Percentiles rank a stretch among this genome's conserved stretches.
These are phyloP conservation scores for Holtermanniella nyarrowii DNA, from an alignment of 768 basidiomycete species.

Conservation along the genomic window DNA sequence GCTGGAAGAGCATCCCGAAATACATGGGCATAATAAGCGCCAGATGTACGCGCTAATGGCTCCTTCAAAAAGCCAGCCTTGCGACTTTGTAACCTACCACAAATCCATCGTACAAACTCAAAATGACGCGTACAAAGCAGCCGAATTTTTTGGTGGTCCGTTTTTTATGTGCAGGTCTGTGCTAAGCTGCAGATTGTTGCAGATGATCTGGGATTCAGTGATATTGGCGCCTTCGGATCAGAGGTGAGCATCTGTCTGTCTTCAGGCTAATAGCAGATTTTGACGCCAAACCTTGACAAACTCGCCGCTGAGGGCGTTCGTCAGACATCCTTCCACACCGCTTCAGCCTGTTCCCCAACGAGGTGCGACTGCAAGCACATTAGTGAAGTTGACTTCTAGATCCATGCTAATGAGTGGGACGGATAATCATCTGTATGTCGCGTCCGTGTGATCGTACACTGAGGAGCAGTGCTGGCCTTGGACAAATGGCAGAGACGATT, in stretches of 20 bases:
- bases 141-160: too few species aligned
- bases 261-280: background rate
- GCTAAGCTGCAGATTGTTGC: constrained; percentile 2
- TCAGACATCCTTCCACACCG: constrained; percentile 14
- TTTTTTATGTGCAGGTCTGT: too few species aligned
- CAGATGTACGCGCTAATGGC: too few species aligned
- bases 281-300: constrained; percentile 4
- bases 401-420: constrained; percentile 3
- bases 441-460: background rate
- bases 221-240: constrained; percentile 5
- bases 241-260: background rate
- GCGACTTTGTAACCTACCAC: too few species aligned
- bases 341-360: constrained; percentile 22
- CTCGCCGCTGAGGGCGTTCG: constrained; percentile 1
- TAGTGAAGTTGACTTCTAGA: background rate
- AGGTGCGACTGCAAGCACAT: constrained; percentile 7
- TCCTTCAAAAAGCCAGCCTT: too few species aligned
- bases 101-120: too few species aligned
- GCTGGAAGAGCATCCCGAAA: too few species aligned
- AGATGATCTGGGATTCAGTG: constrained; percentile 7
- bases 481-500: constrained; percentile 25
- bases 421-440: constrained; percentile 2
- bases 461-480: constrained; percentile 13
- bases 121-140: too few species aligned
- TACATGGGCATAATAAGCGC: too few species aligned